Conservation (phyloP, 495 filamentous ascomycete species). For the Aspergillus nidulans region DNA sequence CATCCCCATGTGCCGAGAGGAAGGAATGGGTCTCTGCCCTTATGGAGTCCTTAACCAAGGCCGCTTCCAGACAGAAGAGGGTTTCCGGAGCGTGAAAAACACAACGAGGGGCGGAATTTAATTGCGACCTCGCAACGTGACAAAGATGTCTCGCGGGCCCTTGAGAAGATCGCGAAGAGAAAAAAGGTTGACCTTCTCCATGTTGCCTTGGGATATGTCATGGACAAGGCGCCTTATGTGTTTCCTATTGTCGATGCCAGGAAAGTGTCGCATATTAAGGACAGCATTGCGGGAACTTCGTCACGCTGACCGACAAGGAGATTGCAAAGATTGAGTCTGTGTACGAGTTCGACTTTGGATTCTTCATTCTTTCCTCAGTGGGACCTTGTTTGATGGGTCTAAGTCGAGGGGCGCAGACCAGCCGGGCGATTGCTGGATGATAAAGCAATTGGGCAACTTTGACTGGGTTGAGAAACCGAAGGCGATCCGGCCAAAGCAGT, state of each 20-base stretch:
- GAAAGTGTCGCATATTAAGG: constrained; percentile 60
- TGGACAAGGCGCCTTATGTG: constrained; percentile 57
- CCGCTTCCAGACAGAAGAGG: constrained; percentile 49
- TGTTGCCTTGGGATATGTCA: constrained; percentile 52
- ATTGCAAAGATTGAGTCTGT: constrained; percentile 7
- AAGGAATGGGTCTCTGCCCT: constrained; percentile 67
- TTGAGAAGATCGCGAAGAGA: constrained; percentile 55
- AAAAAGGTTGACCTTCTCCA: constrained; percentile 42
- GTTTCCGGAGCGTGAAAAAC: constrained; percentile 23
- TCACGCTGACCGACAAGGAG: constrained; percentile 5
- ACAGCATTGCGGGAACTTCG: constrained; percentile 43
- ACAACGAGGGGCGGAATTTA: constrained; percentile 27
- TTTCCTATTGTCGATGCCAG: constrained; percentile 69
- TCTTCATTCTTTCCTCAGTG: constrained; percentile 16
- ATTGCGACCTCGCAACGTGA: constrained; percentile 33
- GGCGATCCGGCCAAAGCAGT: constrained; percentile 14
- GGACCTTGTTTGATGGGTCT: constrained; percentile 13
- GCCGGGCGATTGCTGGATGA: constrained; percentile 16
- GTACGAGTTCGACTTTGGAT: constrained; percentile 11
- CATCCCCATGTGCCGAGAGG: constrained; percentile 57
- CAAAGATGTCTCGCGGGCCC: constrained; percentile 48
- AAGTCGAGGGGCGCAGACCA: constrained; percentile 9
- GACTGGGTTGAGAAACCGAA: constrained; percentile 17
- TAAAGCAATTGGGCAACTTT: constrained; percentile 13
- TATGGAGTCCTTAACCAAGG: constrained; percentile 64